phyloP scores from a whole-genome alignment of 768 basidiomycete species.

The Boletus sp. region DNA sequence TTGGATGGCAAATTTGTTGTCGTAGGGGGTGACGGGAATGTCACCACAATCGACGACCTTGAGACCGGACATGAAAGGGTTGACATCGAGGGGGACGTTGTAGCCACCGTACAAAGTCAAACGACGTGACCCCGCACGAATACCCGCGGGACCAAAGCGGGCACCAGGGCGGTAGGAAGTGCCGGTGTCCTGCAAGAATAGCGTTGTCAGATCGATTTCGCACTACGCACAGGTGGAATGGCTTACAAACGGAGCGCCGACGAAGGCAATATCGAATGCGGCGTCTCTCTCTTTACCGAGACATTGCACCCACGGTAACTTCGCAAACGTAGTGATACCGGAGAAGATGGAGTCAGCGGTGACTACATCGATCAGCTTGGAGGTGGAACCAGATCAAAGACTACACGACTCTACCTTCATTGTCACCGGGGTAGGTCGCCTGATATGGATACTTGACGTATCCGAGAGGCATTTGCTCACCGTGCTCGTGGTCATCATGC shows the following conservation, averaged over 20 bases:
- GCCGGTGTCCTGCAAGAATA: constrained; percentile 52
- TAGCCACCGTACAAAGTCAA: constrained; percentile 76
- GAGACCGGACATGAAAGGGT: constrained; percentile 68
- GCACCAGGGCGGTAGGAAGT: constrained; percentile 83
- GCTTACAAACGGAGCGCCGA: constrained; percentile 76
- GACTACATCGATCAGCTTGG: constrained; percentile 37
- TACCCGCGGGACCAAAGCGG: constrained; percentile 82
- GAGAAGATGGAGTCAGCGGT: constrained; percentile 80
- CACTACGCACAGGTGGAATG: not conserved
- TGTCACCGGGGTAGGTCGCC: constrained; percentile 50
- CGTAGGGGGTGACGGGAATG: constrained; percentile 77
- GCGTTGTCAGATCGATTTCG: not conserved
- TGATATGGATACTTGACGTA: constrained; percentile 68
- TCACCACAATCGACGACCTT: constrained; percentile 77
- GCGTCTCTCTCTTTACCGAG: constrained; percentile 58
- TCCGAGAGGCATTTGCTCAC: constrained; percentile 60
- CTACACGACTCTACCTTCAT: constrained; percentile 46
- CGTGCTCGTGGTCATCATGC: constrained; percentile 42
- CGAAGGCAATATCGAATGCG: constrained; percentile 76
- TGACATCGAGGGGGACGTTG: constrained; percentile 70
- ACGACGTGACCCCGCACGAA: constrained; percentile 75
- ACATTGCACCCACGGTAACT: constrained; percentile 81
- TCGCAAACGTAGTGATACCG: constrained; percentile 84
- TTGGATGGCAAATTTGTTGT: constrained; percentile 68
- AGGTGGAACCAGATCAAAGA: not conserved